Conservation (phyloP, 2,329 filamentous ascomycete genomes). For the Neonectria ditissima region DNA sequence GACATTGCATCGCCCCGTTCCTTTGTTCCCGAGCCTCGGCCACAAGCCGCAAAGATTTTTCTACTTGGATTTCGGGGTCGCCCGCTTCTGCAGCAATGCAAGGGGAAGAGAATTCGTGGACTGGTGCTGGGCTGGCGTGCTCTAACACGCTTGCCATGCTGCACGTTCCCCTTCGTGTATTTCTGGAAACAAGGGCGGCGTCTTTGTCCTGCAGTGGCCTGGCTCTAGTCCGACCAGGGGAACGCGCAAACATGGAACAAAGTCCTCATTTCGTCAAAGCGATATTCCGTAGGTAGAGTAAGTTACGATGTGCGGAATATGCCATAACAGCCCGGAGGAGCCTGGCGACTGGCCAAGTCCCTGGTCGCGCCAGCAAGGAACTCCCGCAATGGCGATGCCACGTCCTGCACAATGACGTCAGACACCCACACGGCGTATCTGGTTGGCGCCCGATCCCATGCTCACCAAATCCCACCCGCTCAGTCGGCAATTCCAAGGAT, state of each 20-base stretch:
- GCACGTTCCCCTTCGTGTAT: constrained; percentile 1
- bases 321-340: neutral
- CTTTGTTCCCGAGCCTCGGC: neutral
- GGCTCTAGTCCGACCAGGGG: constrained; percentile 15
- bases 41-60: neutral
- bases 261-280: neutral
- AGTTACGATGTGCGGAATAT: too few species aligned
- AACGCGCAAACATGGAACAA: constrained; percentile 7
- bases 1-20: neutral
- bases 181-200: constrained; percentile 17
- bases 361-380: constrained; percentile 37
- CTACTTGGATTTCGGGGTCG: neutral
- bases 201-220: constrained; percentile 18
- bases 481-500: constrained; percentile 32
- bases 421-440: constrained; percentile 23
- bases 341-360: constrained; percentile 17
- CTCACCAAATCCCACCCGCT: neutral
- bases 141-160: neutral
- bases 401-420: constrained; percentile 43
- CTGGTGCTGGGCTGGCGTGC: neutral
- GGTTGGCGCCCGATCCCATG: constrained; percentile 28
- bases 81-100: neutral
- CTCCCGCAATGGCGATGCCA: constrained; percentile 20
- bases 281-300: neutral
- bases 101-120: constrained; percentile 3